Conservation (phyloP, 345 rosid species). For the thale cress (Arabidopsis thaliana) region DNA sequence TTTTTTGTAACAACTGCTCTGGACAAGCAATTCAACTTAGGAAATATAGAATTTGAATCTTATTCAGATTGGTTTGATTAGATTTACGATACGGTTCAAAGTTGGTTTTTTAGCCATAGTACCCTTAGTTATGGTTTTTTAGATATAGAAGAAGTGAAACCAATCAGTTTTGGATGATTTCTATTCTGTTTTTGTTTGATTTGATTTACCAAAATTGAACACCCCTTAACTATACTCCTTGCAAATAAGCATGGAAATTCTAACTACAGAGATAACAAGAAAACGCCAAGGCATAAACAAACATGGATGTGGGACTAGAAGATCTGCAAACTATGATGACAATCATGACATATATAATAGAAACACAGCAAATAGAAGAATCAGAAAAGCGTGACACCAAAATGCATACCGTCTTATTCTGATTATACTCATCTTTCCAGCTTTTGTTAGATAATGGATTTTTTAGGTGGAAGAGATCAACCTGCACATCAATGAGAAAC, state of each 20-base stretch:
- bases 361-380: conserved; percentile 6
- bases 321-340: conserved; percentile 20
- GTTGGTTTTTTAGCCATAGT: background rate
- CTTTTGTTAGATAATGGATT: conserved; percentile 59
- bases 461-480: conserved; percentile 83
- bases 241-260: background rate
- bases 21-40: background rate
- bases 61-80: background rate
- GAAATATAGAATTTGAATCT: background rate
- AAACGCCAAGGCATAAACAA: background rate
- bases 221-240: background rate
- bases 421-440: conserved; percentile 84
- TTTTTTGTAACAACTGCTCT: background rate
- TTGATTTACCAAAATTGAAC: too few species aligned
- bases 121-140: too few species aligned
- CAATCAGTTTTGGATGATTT: too few species aligned
- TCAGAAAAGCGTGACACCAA: conserved; percentile 18
- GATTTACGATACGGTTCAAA: background rate
- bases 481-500: conserved; percentile 56
- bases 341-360: conserved; percentile 1
- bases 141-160: too few species aligned
- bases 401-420: conserved; percentile 72
- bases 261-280: background rate
- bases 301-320: conserved; percentile 4
- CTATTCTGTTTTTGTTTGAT: too few species aligned